Percentiles rank a stretch among this genome's conserved stretches.
Conservation (phyloP, 495 filamentous ascomycete species). For the Podospora sp. region DNA sequence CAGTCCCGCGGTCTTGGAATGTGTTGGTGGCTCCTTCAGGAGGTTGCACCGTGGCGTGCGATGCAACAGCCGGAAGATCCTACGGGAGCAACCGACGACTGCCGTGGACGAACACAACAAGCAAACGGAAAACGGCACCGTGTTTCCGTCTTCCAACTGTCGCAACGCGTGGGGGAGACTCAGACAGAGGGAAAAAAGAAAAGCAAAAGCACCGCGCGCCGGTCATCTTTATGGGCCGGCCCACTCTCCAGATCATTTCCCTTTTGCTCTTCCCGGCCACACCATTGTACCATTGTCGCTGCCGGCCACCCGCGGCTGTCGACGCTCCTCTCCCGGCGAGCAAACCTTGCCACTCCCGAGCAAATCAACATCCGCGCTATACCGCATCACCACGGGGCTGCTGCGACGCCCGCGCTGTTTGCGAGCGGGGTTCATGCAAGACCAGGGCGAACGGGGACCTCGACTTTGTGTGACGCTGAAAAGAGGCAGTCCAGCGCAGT, state of each 20-base stretch:
- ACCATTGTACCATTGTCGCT: neutral
- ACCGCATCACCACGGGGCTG: neutral
- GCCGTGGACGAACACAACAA: neutral
- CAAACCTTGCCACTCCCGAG: neutral
- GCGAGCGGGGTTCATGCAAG: conserved; percentile 2
- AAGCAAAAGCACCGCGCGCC: neutral
- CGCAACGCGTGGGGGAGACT: neutral
- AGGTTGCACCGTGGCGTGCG: neutral
- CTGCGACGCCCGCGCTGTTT: neutral
- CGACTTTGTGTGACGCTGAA: neutral
- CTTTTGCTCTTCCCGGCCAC: neutral
- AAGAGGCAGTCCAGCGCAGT: neutral
- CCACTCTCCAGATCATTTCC: neutral
- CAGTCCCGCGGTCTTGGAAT: neutral
- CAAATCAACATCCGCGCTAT: neutral
- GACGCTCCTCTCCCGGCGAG: neutral
- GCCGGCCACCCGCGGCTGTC: neutral
- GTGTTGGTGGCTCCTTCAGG: neutral
- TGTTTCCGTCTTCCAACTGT: neutral
- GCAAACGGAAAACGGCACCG: neutral
- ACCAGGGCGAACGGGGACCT: neutral
- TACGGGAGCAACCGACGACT: neutral
- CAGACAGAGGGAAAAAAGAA: neutral
- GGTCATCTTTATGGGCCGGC: neutral
- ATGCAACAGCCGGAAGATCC: neutral